Percentiles rank a stretch among this genome's conserved stretches.
Evolutionary conservation across 2,329 filamentous ascomycete genomes (phyloP).

Genomic region (Biscogniauxia mediterranea): DNA sequence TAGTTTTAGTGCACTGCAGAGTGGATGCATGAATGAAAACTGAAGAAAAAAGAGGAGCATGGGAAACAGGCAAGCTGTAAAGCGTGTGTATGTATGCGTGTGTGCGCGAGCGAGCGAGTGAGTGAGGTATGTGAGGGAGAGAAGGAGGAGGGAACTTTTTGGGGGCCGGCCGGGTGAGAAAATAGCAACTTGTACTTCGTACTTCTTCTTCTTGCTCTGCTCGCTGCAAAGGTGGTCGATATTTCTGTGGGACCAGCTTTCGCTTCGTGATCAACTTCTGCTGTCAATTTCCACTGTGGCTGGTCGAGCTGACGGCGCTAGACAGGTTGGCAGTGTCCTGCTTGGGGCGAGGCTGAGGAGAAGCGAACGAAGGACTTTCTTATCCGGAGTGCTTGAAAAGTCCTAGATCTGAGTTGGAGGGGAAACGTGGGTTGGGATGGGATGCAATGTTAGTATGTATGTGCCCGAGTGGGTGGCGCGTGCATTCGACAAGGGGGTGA

Average conservation of each 20-base stretch:
- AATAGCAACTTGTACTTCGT: conserved; percentile 17
- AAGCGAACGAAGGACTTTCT: background rate
- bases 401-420: conserved; percentile 5
- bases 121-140: conserved; percentile 13
- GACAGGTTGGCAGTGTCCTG: conserved; percentile 9
- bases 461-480: background rate
- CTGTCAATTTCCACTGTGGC: conserved; percentile 18
- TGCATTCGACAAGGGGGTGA: conserved; percentile 1
- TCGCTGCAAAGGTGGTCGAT: background rate
- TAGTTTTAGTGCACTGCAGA: background rate
- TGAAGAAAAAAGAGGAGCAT: background rate
- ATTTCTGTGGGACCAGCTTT: conserved; percentile 15
- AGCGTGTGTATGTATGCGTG: background rate
- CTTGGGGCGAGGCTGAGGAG: conserved; percentile 4
- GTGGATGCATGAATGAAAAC: background rate
- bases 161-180: conserved; percentile 20
- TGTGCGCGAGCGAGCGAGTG: background rate
- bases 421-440: background rate
- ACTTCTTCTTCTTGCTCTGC: background rate
- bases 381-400: background rate
- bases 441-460: background rate
- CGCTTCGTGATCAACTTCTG: conserved; percentile 7
- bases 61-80: too few relatives aligned
- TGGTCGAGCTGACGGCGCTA: conserved; percentile 25
- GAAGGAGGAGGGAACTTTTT: conserved; percentile 15